Evolutionary conservation across 352 stramenopile species (phyloP), one percentile per base, ranked within the genome.

Genomic region (Globisporangium uncinulatum): DNA sequence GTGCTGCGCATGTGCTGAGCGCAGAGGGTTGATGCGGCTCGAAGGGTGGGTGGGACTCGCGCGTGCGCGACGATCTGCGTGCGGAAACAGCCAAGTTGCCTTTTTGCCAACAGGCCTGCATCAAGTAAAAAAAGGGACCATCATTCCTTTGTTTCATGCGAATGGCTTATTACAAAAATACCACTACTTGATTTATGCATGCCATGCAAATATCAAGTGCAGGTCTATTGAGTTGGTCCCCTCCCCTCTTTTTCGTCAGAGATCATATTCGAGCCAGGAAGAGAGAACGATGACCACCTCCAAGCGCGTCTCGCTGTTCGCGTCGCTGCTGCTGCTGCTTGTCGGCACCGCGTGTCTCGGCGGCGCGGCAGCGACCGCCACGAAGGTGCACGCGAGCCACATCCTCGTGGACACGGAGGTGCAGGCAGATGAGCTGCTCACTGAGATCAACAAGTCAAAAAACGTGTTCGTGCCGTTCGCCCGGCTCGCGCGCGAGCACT

Each of bases 401-500:
- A 90, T 92, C 62, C 66, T 92, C 47, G 76, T 92, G 39, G 62
- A 72, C 43, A 85, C 73, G 2, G 78, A 92, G 62, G 55, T 61
- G 24, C 69, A 88, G 49, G 67, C 67, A 43, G 79, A 89, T 62
- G 66, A 78, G 17, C 70, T 90, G 51, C 54, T 72, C 46, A 51
- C 57, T 55, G 61, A 88, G 47, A 55, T 90, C 56, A 51, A 78
- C 43, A 48, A 53, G 32, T 70, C 75, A 5, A 65, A 77, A 56
- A 70, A 89, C 44, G 67, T 88, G 19, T 47, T 69, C 43, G 63
- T 52, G 34, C 60, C 68, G 56, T 88, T 92, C 45, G 70, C 76
- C 5, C 62, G 76, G 29, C 70, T 83, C 42, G 79, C 83, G 24
- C 74, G 81, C 31, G 68, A 68, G 58, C 74, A 85, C 59, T 91